Percentiles rank a stretch among this genome's conserved stretches.
Evolutionary conservation across 139 green algal species (phyloP).

Genomic region (Nannochloris sp.): DNA sequence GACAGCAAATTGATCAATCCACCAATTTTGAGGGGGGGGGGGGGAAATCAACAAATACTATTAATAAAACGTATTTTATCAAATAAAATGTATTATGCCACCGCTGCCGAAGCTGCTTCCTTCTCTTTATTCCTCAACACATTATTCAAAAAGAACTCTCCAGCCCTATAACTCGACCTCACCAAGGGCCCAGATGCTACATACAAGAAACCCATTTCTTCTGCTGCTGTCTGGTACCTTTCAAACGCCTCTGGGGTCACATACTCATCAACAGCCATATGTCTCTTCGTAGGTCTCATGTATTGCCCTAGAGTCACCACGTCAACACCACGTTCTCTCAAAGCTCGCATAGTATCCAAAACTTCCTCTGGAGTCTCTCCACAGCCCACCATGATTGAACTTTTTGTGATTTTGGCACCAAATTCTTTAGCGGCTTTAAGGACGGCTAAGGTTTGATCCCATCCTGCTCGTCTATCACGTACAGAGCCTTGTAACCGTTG

Average conservation of each 20-base stretch:
- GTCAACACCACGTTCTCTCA: slow-evolving; percentile 72
- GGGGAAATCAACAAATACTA: background rate
- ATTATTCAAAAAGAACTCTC: slow-evolving; percentile 35
- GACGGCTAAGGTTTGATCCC: slow-evolving; percentile 78
- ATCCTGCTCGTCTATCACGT: slow-evolving; percentile 63
- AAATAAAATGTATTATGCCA: background rate
- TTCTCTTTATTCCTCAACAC: background rate
- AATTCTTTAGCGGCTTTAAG: slow-evolving; percentile 77
- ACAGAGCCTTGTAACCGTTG: slow-evolving; percentile 59
- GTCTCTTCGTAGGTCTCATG: slow-evolving; percentile 94
- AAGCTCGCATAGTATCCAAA: slow-evolving; percentile 45
- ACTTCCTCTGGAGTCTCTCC: slow-evolving; percentile 50
- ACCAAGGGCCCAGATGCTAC: slow-evolving; percentile 91
- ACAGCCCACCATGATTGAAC: slow-evolving; percentile 95
- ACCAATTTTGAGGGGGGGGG: too few relatives aligned
- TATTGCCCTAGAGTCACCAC: slow-evolving; percentile 99
- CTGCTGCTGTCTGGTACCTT: slow-evolving; percentile 65
- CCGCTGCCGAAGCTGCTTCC: background rate
- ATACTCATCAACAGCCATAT: slow-evolving; percentile 96
- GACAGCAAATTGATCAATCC: background rate
- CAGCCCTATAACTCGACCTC: slow-evolving; percentile 88
- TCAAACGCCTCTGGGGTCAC: slow-evolving; percentile 94
- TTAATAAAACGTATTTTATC: slow-evolving; percentile 3
- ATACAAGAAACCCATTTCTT: slow-evolving; percentile 89
- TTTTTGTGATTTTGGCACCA: slow-evolving; percentile 87